Evolutionary conservation across 78 protist species (phyloP).

Genomic region (Corallochytrium limacisporum): DNA sequence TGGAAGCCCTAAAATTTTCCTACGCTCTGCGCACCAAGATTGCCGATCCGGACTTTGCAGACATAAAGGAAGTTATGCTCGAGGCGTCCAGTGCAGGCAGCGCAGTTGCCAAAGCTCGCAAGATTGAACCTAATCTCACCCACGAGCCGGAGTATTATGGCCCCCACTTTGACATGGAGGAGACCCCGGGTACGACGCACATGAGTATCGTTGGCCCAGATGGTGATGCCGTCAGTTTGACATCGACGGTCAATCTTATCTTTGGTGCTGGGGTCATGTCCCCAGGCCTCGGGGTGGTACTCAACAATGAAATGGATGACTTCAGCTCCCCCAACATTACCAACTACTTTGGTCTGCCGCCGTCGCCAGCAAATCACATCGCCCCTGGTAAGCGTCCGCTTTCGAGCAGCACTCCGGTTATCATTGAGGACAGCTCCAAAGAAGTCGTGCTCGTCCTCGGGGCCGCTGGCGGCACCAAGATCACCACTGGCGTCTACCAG

Average conservation of each 20-base stretch:
- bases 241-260: conserved; percentile 17
- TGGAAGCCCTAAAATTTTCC: conserved; percentile 13
- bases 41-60: neutral
- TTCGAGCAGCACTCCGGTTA: conserved; percentile 5
- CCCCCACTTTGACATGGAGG: neutral
- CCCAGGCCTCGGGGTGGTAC: neutral
- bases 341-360: conserved; percentile 21
- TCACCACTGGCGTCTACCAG: neutral
- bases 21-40: conserved; percentile 7
- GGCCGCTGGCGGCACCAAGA: conserved; percentile 22
- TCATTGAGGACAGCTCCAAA: neutral
- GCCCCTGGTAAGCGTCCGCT: conserved; percentile 25
- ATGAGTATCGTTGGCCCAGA: neutral
- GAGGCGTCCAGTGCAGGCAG: neutral
- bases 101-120: neutral
- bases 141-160: neutral
- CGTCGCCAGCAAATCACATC: conserved; percentile 12
- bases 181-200: conserved; percentile 17
- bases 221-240: conserved; percentile 6
- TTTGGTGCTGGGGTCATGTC: conserved; percentile 4
- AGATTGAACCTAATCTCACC: neutral
- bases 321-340: conserved; percentile 6
- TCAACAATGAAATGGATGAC: conserved; percentile 36
- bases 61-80: neutral
- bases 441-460: neutral